A percentile compares a stretch with the other conserved stretches of the same genome.
phyloP scores from a whole-genome alignment of 169 alveolate species.

The Plasmodium sp. region DNA sequence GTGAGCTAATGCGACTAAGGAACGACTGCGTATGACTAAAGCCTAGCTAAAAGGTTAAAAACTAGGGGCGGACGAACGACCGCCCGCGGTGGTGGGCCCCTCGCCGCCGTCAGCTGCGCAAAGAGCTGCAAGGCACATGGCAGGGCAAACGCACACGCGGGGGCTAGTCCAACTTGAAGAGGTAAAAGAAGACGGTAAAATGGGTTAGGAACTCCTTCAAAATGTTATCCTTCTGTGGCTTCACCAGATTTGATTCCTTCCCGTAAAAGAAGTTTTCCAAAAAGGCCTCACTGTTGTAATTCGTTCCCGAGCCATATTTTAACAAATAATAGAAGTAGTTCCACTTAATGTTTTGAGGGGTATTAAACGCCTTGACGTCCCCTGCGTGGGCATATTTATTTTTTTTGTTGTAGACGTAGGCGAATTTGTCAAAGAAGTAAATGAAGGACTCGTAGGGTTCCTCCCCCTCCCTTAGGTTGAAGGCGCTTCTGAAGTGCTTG shows the following conservation, averaged over 20 bases:
- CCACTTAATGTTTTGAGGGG: conserved; percentile 68
- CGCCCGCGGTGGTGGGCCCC: not conserved
- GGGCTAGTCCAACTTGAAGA: conserved; percentile 15
- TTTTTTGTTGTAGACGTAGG: conserved; percentile 22
- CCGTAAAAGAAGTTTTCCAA: conserved; percentile 45
- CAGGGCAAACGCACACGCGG: not conserved
- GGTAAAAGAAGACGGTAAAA: conserved; percentile 38
- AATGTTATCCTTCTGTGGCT: conserved; percentile 14
- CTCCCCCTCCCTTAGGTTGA: not conserved
- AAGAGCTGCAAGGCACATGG: not conserved
- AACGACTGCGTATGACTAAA: not conserved
- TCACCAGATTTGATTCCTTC: not conserved
- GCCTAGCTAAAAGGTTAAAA: not conserved
- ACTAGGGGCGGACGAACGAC: not conserved
- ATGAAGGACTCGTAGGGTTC: conserved; percentile 28
- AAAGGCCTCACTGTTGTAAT: conserved; percentile 37
- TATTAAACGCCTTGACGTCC: conserved; percentile 4
- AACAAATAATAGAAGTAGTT: conserved; percentile 43
- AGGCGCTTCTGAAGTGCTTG: not conserved
- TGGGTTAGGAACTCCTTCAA: conserved; percentile 7
- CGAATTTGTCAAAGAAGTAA: conserved; percentile 53
- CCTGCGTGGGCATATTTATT: not conserved
- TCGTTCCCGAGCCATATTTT: conserved; percentile 1
- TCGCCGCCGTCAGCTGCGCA: not conserved
- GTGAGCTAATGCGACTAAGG: no score